These are phyloP conservation scores for Tuber borchii DNA, from an alignment of 495 filamentous ascomycete genomes.

Conservation along the genomic window DNA sequence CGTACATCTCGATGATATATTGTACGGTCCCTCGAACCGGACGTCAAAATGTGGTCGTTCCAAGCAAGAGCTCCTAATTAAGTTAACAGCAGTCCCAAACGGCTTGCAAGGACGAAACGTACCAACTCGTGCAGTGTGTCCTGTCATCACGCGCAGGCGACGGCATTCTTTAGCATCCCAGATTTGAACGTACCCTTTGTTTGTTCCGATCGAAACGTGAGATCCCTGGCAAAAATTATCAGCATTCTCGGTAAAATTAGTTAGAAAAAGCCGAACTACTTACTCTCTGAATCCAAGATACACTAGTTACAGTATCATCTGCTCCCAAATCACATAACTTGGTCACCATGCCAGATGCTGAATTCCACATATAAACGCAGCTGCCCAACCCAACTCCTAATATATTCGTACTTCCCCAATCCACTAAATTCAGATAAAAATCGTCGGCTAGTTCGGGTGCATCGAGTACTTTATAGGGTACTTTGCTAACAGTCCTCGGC, in stretches of 20 bases:
- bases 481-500: conserved; percentile 82
- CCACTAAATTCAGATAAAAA: conserved; percentile 93
- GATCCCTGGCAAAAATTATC: conserved; percentile 56
- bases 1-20: conserved; percentile 96
- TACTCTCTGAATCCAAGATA: conserved; percentile 89
- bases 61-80: conserved; percentile 67
- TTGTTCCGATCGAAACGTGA: conserved; percentile 88
- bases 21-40: conserved; percentile 83
- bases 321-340: conserved; percentile 80
- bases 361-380: conserved; percentile 99
- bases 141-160: conserved; percentile 88
- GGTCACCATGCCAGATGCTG: conserved; percentile 72
- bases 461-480: conserved; percentile 95
- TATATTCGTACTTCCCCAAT: conserved; percentile 95
- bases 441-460: conserved; percentile 93
- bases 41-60: conserved; percentile 96
- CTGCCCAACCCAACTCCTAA: conserved; percentile 85
- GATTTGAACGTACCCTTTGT: conserved; percentile 89
- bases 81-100: conserved; percentile 2
- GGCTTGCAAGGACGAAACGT: conserved; percentile 6
- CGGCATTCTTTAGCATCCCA: conserved; percentile 88
- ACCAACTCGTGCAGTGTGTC: conserved; percentile 83
- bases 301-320: conserved; percentile 90
- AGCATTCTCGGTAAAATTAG: conserved; percentile 11
- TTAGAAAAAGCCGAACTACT: conserved; percentile 6